phyloP scores from a whole-genome alignment of 805 yeast genomes.

The Teunomyces kruisii region DNA sequence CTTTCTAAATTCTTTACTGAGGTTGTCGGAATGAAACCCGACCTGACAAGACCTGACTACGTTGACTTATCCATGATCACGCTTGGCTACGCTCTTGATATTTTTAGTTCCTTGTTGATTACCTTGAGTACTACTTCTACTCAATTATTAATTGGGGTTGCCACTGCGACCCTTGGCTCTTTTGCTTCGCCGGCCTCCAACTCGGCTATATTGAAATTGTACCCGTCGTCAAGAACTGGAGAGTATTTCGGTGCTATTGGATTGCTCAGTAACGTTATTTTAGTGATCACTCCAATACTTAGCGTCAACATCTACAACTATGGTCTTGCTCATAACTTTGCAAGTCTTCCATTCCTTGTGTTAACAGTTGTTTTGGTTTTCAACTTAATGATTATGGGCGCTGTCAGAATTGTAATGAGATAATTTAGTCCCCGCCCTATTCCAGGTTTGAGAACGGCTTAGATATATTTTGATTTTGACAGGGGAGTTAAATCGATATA shows the following conservation, averaged over 20 bases:
- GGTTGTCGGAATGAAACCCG: not conserved
- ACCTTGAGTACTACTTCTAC: conserved; percentile 11
- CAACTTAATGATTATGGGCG: not conserved
- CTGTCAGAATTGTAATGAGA: not conserved
- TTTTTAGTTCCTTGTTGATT: not conserved
- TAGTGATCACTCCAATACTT: conserved; percentile 50
- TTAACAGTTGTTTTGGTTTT: conserved; percentile 3
- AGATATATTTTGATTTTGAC: too few relatives aligned
- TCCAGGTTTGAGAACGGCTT: too few relatives aligned
- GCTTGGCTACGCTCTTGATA: conserved; percentile 8
- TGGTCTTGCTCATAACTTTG: conserved; percentile 11
- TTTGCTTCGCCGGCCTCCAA: conserved; percentile 58
- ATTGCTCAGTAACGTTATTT: conserved; percentile 49
- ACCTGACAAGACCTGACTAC: not conserved
- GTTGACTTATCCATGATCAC: not conserved
- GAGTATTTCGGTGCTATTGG: conserved; percentile 72
- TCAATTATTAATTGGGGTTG: conserved; percentile 1
- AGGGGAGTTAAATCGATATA: too few relatives aligned
- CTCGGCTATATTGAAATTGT: conserved; percentile 58
- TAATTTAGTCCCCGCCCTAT: too few relatives aligned
- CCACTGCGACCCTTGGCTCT: conserved; percentile 30
- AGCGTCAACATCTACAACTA: conserved; percentile 45
- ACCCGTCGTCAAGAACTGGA: conserved; percentile 59
- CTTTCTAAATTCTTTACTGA: conserved; percentile 5
- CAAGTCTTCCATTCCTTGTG: conserved; percentile 12